Evolutionary conservation across 1,284 basidiomycete species (phyloP).

Genomic region (Ustilago nuda): DNA sequence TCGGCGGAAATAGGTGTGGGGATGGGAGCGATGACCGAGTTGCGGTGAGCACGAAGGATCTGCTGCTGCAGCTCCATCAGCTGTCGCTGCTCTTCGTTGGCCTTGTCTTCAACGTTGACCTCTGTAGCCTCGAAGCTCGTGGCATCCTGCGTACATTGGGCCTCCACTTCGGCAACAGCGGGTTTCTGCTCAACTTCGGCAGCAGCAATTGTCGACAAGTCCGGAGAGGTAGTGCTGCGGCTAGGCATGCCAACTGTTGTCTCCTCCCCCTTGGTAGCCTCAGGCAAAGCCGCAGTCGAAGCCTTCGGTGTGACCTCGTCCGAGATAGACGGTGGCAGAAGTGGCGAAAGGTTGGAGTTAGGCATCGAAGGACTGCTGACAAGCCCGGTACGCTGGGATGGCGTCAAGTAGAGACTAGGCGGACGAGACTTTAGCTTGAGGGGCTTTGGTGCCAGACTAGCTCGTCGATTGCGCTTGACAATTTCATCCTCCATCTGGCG

Average conservation of each 20-base stretch:
- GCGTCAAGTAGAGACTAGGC: slow-evolving; percentile 57
- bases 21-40: slow-evolving; percentile 29
- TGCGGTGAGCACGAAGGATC: slow-evolving; percentile 44
- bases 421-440: slow-evolving; percentile 64
- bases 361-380: slow-evolving; percentile 47
- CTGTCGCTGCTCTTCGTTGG: slow-evolving; percentile 37
- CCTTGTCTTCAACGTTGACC: slow-evolving; percentile 5
- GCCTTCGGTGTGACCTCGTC: slow-evolving; percentile 33
- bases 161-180: not conserved
- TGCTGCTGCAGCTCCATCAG: slow-evolving; percentile 40
- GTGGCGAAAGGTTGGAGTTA: slow-evolving; percentile 31
- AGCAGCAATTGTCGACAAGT: slow-evolving; percentile 7
- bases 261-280: slow-evolving; percentile 15
- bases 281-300: slow-evolving; percentile 9
- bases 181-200: slow-evolving; percentile 1
- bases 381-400: slow-evolving; percentile 29
- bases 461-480: slow-evolving; percentile 53
- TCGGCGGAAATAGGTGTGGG: slow-evolving; percentile 10
- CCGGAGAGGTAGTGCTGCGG: slow-evolving; percentile 40
- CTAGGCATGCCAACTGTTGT: slow-evolving; percentile 14
- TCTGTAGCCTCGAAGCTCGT: slow-evolving; percentile 1
- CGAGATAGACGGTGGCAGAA: slow-evolving; percentile 12
- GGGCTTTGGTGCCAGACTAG: slow-evolving; percentile 56
- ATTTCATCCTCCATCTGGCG: slow-evolving; percentile 52
- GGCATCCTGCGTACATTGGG: not conserved